Conservation (phyloP, 2,329 filamentous ascomycete species). For the Triangularia verruculosa region DNA sequence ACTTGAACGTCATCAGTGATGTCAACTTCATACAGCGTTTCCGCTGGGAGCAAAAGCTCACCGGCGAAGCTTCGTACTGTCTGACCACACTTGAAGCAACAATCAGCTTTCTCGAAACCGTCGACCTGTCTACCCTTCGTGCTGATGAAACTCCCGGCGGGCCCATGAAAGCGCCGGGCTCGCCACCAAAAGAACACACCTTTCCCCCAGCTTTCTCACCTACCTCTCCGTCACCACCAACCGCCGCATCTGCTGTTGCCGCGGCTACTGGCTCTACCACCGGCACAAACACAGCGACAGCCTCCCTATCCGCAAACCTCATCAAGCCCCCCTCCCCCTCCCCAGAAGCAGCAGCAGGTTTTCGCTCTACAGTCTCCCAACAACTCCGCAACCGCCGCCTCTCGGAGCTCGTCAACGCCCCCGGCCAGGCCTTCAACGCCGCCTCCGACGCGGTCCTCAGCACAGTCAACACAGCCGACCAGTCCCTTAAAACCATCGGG, state of each 20-base stretch:
- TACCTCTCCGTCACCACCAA: conserved; percentile 32
- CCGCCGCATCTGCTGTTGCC: background rate
- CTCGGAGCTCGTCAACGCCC: conserved; percentile 82
- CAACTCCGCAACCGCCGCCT: conserved; percentile 69
- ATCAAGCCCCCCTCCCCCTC: conserved; percentile 37
- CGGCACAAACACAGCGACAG: conserved; percentile 27
- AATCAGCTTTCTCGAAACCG: conserved; percentile 90
- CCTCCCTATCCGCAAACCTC: conserved; percentile 17
- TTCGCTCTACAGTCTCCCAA: conserved; percentile 40
- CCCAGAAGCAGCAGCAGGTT: conserved; percentile 30
- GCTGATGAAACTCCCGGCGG: conserved; percentile 73
- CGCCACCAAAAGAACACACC: conserved; percentile 49
- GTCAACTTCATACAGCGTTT: conserved; percentile 93
- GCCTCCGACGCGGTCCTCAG: conserved; percentile 82
- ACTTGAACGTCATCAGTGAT: conserved; percentile 88
- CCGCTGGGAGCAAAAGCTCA: conserved; percentile 77
- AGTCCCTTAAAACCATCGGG: conserved; percentile 87
- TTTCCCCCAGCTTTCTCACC: conserved; percentile 57
- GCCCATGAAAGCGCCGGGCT: conserved; percentile 53
- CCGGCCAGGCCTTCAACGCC: conserved; percentile 75
- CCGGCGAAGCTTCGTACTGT: conserved; percentile 93
- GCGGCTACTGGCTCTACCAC: conserved; percentile 31
- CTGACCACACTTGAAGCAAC: conserved; percentile 93
- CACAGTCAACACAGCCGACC: conserved; percentile 86
- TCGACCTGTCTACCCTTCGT: conserved; percentile 84